phyloP scores from a whole-genome alignment of 2,329 filamentous ascomycete genomes.

The Paecilomyces formosus region DNA sequence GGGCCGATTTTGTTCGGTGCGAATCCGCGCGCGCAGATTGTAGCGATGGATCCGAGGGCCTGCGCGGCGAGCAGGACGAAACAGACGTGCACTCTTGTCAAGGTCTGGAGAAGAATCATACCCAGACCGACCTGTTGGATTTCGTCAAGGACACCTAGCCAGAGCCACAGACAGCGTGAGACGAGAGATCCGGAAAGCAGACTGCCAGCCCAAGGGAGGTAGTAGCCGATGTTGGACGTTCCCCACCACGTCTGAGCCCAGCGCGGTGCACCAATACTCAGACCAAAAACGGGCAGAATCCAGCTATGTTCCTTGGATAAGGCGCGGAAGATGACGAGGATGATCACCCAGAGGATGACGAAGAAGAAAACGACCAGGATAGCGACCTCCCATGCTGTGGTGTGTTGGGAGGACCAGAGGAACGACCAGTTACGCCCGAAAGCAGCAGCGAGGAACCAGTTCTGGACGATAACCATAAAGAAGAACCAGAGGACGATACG shows the following conservation, averaged over 20 bases:
- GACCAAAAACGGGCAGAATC: conserved; percentile 55
- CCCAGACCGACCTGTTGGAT: conserved; percentile 55
- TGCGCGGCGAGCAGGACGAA: conserved; percentile 34
- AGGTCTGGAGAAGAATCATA: conserved; percentile 54
- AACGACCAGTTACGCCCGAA: conserved; percentile 53
- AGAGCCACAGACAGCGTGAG: conserved; percentile 50
- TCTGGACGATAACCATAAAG: conserved; percentile 50
- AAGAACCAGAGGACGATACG: conserved; percentile 58
- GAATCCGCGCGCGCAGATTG: conserved; percentile 49
- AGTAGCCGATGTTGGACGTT: conserved; percentile 47
- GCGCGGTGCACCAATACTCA: conserved; percentile 42
- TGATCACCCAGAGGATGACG: conserved; percentile 40
- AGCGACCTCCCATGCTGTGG: conserved; percentile 45
- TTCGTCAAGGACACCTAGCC: conserved; percentile 53
- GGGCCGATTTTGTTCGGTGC: conserved; percentile 50
- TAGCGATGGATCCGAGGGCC: conserved; percentile 48
- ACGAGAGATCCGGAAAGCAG: conserved; percentile 44
- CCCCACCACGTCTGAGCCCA: conserved; percentile 58
- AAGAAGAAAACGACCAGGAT: conserved; percentile 34
- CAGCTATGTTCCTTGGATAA: conserved; percentile 50
- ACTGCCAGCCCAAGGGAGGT: conserved; percentile 49
- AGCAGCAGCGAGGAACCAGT: conserved; percentile 53
- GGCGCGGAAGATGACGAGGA: conserved; percentile 35
- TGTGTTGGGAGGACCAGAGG: conserved; percentile 46
- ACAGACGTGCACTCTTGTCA: conserved; percentile 51